Evolutionary conservation across 176 grass and related monocot species (phyloP).

Genomic region (Phragmites australis): DNA sequence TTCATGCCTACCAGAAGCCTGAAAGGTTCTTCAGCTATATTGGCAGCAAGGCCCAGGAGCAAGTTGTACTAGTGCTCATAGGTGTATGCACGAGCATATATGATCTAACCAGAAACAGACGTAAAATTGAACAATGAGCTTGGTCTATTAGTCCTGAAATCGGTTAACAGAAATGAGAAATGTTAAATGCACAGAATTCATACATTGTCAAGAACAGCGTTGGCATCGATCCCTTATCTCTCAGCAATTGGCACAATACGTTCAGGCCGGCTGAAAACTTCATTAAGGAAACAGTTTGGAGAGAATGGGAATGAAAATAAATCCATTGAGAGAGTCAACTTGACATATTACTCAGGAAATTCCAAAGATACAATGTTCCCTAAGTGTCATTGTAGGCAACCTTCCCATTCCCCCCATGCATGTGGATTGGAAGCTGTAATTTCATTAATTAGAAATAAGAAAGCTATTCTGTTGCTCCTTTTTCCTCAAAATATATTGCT

Average conservation of each 20-base stretch:
- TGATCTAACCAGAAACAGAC: constrained; percentile 58
- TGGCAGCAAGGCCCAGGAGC: constrained; percentile 84
- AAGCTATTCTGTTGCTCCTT: not conserved
- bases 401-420: constrained; percentile 95
- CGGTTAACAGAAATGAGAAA: constrained; percentile 34
- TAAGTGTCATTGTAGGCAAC: constrained; percentile 69
- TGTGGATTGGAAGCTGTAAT: constrained; percentile 75
- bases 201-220: constrained; percentile 89
- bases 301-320: constrained; percentile 11
- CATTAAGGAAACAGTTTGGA: constrained; percentile 52
- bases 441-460: constrained; percentile 5
- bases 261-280: constrained; percentile 64
- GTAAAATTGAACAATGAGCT: constrained; percentile 3
- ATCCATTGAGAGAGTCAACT: constrained; percentile 8
- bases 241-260: constrained; percentile 94
- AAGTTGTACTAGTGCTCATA: constrained; percentile 92
- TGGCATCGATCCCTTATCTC: constrained; percentile 90
- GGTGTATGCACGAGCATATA: constrained; percentile 96
- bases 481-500: not conserved
- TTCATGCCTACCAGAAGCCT: constrained; percentile 55
- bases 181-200: not conserved
- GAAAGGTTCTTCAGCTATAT: constrained; percentile 96
- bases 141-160: not conserved
- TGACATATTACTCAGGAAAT: not conserved
- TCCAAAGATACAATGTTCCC: constrained; percentile 79